A percentile compares a stretch with the other conserved stretches of the same genome.
Conservation (phyloP, 2,329 filamentous ascomycete genomes). For the Metarhizium album region DNA sequence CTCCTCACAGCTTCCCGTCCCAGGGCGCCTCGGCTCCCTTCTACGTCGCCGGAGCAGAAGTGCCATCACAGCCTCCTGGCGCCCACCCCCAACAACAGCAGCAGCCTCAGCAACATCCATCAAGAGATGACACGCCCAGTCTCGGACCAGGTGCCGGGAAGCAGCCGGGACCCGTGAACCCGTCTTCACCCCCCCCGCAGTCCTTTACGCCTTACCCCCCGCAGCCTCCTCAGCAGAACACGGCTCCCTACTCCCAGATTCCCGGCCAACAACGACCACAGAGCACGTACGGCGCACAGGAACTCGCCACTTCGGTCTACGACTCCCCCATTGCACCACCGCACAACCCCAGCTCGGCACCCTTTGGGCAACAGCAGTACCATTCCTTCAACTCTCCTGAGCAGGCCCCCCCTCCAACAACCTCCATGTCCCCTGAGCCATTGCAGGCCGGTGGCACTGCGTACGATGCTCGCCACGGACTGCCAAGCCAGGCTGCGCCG, state of each 20-base stretch:
- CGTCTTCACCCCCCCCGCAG: constrained; percentile 39
- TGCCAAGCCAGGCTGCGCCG: constrained; percentile 33
- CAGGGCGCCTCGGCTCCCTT: constrained; percentile 44
- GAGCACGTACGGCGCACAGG: constrained; percentile 63
- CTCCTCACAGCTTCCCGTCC: constrained; percentile 25
- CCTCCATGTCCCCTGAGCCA: constrained; percentile 29
- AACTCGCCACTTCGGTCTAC: constrained; percentile 67
- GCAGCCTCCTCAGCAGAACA: constrained; percentile 14
- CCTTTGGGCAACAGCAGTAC: constrained; percentile 26
- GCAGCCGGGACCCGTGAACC: constrained; percentile 24
- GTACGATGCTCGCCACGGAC: constrained; percentile 38
- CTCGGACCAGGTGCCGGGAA: constrained; percentile 16
- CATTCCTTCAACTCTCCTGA: constrained; percentile 29
- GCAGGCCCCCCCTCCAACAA: constrained; percentile 29
- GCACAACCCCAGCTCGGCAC: constrained; percentile 29
- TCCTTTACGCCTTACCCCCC: constrained; percentile 32
- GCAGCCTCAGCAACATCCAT: constrained; percentile 36
- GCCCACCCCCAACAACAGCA: constrained; percentile 21
- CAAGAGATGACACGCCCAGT: constrained; percentile 39
- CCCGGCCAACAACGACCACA: constrained; percentile 40
- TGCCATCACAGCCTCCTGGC: constrained; percentile 29
- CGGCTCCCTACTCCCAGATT: constrained; percentile 32
- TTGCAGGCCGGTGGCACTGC: constrained; percentile 32
- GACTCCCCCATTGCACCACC: constrained; percentile 56
- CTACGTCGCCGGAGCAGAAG: constrained; percentile 51